Base-by-base conservation (phyloP, 2,329 filamentous ascomycete species). In the Aspergillus sp. region DNA sequence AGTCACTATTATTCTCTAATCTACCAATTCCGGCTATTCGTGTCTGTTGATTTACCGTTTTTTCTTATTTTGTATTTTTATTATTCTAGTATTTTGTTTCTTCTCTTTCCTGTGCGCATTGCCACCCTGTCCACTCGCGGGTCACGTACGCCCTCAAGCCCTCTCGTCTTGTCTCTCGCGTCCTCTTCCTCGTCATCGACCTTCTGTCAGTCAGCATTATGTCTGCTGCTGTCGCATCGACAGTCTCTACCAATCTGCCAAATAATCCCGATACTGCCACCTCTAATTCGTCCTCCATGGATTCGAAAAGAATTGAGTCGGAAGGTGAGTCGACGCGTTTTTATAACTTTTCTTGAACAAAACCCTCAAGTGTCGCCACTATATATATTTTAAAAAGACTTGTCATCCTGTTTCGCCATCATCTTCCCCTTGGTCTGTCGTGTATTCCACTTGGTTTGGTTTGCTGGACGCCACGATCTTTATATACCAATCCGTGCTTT, bases 211-310 rank as follows among this genome's bases (percentile, higher is more conserved):
- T 44, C 42, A 34, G 39, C 46, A 60, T 49, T 50, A 71, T 71
- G 68, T 69, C 68, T 58, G 64, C 68, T 56, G 63, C 62, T 40
- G 64, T 70, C 50, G 64, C 65, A 53, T 57, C 63, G 46, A 61
- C 62, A 46, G 57, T 58, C 42, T 64, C 68, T 42, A 61, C 62
- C 53, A 59, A 55, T 45, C 53, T 54, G 52, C 42, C 50, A 29
- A 44, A 51, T 52, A 56, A 57, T 52, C 53, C 62, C 44, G 56
- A 49, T 32, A 6, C 30, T 9, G 5, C 30, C 43, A 58, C 54
- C 50, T 61, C 59, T 49, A 66, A 64, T 48, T 60, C 68, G 46
- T 65, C 68, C 44, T 61, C 68, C 54, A 71, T 72, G 66, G 70
- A 73, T 52, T 59, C 63, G 46, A 71, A 70, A 55, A 71, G 67